phyloP scores from a whole-genome alignment of 192 early-diverging fungal species.

The Globomyces pollinis-pini region DNA sequence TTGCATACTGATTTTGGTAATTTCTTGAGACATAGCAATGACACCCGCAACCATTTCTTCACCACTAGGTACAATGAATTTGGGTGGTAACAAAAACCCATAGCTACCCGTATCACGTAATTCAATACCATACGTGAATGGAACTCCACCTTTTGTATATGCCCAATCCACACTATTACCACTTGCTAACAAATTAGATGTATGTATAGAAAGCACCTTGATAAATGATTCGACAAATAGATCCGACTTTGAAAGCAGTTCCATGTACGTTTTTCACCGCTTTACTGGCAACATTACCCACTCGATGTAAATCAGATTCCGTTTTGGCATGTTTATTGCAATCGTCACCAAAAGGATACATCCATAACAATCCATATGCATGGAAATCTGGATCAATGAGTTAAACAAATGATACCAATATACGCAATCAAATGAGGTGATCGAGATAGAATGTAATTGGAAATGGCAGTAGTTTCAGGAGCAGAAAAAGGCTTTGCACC shows the following conservation, averaged over 20 bases:
- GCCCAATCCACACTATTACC: constrained; percentile 55
- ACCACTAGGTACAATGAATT: constrained; percentile 13
- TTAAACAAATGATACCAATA: too few relatives aligned
- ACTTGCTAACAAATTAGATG: constrained; percentile 15
- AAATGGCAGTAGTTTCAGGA: constrained; percentile 41
- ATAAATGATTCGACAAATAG: constrained; percentile 55
- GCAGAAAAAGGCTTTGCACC: constrained; percentile 46
- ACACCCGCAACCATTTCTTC: constrained; percentile 11
- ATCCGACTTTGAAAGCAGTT: constrained; percentile 45
- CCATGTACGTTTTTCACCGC: constrained; percentile 52
- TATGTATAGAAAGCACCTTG: constrained; percentile 29
- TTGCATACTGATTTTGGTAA: too few relatives aligned
- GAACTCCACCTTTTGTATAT: constrained; percentile 42
- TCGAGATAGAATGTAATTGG: constrained; percentile 33
- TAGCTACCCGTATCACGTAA: constrained; percentile 1
- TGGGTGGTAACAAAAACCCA: constrained; percentile 14
- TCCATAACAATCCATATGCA: constrained; percentile 54
- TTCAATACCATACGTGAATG: constrained; percentile 50
- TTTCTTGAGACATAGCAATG: too few relatives aligned
- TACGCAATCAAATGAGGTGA: constrained; percentile 33
- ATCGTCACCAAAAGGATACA: constrained; percentile 53
- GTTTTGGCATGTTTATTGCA: constrained; percentile 43
- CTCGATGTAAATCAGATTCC: constrained; percentile 18
- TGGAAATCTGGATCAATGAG: too few relatives aligned
- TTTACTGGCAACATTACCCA: constrained; percentile 3